Evolutionary conservation across 768 basidiomycete species (phyloP), one percentile per base, ranked within the genome.

Genomic region (Mycena crocata): DNA sequence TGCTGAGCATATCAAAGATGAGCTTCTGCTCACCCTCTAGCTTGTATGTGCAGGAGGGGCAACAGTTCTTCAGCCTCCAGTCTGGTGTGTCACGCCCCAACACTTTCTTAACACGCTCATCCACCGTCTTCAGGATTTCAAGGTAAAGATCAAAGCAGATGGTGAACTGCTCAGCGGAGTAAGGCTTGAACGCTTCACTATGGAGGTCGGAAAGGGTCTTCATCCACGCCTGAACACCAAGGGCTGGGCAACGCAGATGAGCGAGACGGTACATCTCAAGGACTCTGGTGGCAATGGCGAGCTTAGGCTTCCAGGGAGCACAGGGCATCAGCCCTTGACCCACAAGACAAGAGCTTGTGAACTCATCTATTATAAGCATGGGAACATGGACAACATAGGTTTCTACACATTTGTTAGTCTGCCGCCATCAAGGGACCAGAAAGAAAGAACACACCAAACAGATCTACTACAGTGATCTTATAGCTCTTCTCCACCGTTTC

Each of bases 101-200:
- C 3, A 64, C 73, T 17, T n/a, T 31, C 3, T 64, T 35, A 15
- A 82, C 72, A 0, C 44, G 57, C 5, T 26, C 21, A 23, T 79
- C 66, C 15, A 80, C 70, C 0, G 0, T 13, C 1, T 66, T 58
- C 0, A 62, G 54, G 5, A 83, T 76, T 0, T 63, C 30, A 13
- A 84, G 75, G 60, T 82, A 84, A 0, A 76, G 48, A 52, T 83
- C 80, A 56, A 78, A 82, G 14, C 79, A 69, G 31, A 74, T 71
- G 1, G 77, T 70, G 35, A 85, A 69, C 21, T 51, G 56, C 32
- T 51, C 34, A 7, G 17, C 4, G 10, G 55, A 26, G 34, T 71
- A 68, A 13, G 49, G 58, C 46, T 28, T 42, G 55, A 35, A 64
- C 1, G 31, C 39, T 1, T 30, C 7, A 3, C 46, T 35, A 31